A percentile compares a stretch with the other conserved stretches of the same genome.
Evolutionary conservation across 257 asterid genomes (phyloP).

Genomic region (Solanum peruvianum): DNA sequence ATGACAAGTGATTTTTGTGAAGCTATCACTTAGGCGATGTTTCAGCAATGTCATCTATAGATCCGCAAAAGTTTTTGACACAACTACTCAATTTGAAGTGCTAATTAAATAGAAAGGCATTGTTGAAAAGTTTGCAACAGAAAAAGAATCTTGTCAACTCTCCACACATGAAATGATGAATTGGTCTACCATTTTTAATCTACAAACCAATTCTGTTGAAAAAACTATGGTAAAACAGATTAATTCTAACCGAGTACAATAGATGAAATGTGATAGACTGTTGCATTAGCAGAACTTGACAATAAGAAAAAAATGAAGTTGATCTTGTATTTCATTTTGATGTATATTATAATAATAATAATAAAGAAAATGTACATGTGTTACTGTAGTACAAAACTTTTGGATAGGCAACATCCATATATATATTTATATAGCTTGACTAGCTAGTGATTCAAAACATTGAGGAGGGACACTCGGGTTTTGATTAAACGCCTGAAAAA

Average conservation of each 20-base stretch:
- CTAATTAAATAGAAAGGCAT: neutral
- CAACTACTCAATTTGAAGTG: neutral
- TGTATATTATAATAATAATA: neutral
- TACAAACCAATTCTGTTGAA: neutral
- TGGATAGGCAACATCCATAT: neutral
- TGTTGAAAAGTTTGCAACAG: neutral
- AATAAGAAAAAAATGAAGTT: neutral
- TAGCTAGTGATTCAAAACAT: constrained; percentile 16
- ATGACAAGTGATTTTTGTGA: neutral
- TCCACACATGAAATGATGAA: neutral
- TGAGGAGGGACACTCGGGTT: constrained; percentile 32
- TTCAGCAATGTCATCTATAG: neutral
- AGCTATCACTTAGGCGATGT: neutral
- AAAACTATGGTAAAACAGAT: neutral
- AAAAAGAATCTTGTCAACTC: neutral
- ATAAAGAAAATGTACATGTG: neutral
- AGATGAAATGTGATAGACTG: neutral
- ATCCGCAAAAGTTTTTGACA: neutral
- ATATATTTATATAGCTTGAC: neutral
- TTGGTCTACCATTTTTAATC: neutral
- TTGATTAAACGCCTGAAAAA: constrained; percentile 22
- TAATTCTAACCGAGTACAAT: neutral
- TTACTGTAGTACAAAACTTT: neutral
- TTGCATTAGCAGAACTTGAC: neutral
- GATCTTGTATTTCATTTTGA: neutral